Evolutionary conservation across 2,329 filamentous ascomycete genomes (phyloP), one percentile per base, ranked within the genome.

Genomic region (Sporothrix euskadiensis): DNA sequence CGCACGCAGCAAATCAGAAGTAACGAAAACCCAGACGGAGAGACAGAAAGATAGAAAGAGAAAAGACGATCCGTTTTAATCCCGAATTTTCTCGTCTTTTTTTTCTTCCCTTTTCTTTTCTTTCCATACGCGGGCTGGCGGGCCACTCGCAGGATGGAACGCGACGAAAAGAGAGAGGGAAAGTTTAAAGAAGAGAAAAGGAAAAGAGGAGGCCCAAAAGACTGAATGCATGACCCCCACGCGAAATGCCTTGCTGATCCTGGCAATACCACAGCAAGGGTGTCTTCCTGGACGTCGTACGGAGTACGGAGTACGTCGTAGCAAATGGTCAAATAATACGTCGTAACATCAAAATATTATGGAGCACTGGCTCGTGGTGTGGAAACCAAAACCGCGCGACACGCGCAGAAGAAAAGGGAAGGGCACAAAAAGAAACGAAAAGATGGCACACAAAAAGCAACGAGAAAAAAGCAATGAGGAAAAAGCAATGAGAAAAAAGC

Each of bases 161-260:
- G 39, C 30, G 19, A 69, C 30, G 44, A 10, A 39, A 54, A 30
- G 6, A 6, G 8, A 22, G 9, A 44, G 9, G 26, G 14, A 9
- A 39, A n/a, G n/a, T n/a, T n/a, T n/a, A n/a, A 7, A 16, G 12
- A 14, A 39, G n/a, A n/a, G 12, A 16, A n/a, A 49, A 22, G n/a
- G 10, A 22, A 32, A n/a, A 49, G 22, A 26, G 14, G n/a, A n/a
- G 19, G n/a, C 10, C 19, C 35, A 22, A 32, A n/a, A 49, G 22
- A 26, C 7, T 49, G 69, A n/a, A 61, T 49, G 52, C 52, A 56
- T 59, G 69, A 71, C 69, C 69, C 69, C 69, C 70, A 71, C 70
- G 70, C 70, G 44, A 59, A 59, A 49, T 61, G 56, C 69, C 69
- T 47, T 61, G 69, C 41, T 61, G 69, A 71, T 71, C 69, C 54